Percentiles rank a stretch among this genome's conserved stretches.
phyloP scores from a whole-genome alignment of 176 grass and related monocot genomes.

The Zoysia japonica region DNA sequence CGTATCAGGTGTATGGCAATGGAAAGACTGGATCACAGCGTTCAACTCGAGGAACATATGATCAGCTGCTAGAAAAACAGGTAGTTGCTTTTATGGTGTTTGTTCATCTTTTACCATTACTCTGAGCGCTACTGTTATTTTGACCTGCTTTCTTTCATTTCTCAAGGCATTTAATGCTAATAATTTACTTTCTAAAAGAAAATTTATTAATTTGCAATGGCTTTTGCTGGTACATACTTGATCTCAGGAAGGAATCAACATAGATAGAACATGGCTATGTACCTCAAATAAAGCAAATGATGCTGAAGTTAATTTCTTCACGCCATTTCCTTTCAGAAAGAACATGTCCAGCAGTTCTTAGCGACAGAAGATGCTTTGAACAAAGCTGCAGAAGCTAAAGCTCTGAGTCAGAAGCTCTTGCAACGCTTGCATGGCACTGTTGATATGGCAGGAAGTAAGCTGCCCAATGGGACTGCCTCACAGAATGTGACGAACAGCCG shows the following conservation, averaged over 20 bases:
- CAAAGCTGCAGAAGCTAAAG: conserved; percentile 97
- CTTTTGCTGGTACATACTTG: background rate
- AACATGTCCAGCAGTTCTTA: conserved; percentile 98
- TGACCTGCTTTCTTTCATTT: background rate
- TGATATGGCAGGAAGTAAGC: conserved; percentile 57
- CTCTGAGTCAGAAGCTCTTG: conserved; percentile 85
- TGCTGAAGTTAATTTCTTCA: conserved; percentile 37
- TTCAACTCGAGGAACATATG: conserved; percentile 82
- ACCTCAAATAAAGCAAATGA: conserved; percentile 26
- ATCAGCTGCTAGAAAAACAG: conserved; percentile 99
- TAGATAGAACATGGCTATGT: background rate
- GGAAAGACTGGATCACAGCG: conserved; percentile 84
- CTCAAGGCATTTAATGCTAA: conserved; percentile 5
- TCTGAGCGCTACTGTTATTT: conserved; percentile 3
- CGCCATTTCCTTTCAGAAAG: conserved; percentile 79
- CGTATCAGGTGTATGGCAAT: conserved; percentile 98
- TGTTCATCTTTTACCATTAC: background rate
- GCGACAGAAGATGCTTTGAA: conserved; percentile 99
- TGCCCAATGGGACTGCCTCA: conserved; percentile 61
- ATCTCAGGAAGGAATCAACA: background rate
- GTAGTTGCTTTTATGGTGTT: conserved; percentile 45
- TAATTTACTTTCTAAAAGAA: background rate
- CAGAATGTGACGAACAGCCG: conserved; percentile 71
- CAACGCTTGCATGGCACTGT: conserved; percentile 71
- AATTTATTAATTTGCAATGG: background rate